Evolutionary conservation across 371 early-diverging fungal genomes (phyloP), one percentile per base, ranked within the genome.

Genomic region (Funneliformis caledonium): DNA sequence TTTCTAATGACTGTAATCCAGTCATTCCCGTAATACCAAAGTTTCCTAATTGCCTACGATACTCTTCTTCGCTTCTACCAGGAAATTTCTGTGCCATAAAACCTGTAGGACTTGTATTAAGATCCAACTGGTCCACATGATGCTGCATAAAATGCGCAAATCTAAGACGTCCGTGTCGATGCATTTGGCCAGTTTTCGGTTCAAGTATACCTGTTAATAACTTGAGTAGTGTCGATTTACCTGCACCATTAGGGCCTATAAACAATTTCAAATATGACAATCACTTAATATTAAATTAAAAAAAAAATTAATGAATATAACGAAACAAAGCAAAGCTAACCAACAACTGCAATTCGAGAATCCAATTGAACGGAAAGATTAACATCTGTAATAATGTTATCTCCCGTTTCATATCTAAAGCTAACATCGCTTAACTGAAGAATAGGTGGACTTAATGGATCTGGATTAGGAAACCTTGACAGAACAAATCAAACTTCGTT

Each of bases 61-160:
- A 98, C 83, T 99, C 98, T 85, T 98, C 98, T 80, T 98, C 98
- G 12, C 91, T 89, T 84, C 91, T 91, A 26, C 98, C 98, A 8
- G 99, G 98, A 88, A 89, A 99, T 81, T 87, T 90, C 81, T 89
- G 89, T 47, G 90, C 89, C 92, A 99, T 91, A 81, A 95, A 97
- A n/a, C 91, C 95, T 12, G 98, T 97, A 4, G 97, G 93, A 11
- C 92, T 91, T 76, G 90, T 88, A 65, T 88, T 92, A 65, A 97
- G 87, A 85, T 96, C 96, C 70, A 99, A 88, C 83, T 97, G 97
- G 86, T 99, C 99, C 52, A 97, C 96, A 84, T 97, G 97, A 83
- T 99, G 99, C 88, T 99, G 99, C 70, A 97, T 95, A 88, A 99
- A 99, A 84, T 96, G 94, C 43, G 96, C 99, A 74, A 97, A 92